These are phyloP conservation scores for Aspergillus candidus DNA, from an alignment of 2,329 filamentous ascomycete species.

Conservation along the genomic window DNA sequence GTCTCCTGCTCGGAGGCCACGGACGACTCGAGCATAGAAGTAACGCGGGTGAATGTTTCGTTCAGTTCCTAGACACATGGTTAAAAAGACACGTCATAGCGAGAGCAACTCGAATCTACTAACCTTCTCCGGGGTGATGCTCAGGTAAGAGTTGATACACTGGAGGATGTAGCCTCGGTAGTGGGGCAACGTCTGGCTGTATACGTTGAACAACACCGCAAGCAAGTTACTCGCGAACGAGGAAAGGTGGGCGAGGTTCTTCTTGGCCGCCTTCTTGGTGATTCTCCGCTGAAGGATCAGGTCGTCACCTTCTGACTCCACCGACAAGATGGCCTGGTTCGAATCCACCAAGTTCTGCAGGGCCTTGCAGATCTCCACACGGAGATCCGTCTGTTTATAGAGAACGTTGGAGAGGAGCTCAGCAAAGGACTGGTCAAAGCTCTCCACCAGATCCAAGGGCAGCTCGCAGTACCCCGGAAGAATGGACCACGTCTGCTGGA, in stretches of 20 bases:
- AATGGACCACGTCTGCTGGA: slow-evolving; percentile 91
- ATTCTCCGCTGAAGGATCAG: slow-evolving; percentile 73
- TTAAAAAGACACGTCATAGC: slow-evolving; percentile 1
- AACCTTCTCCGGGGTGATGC: slow-evolving; percentile 66
- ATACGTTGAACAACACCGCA: slow-evolving; percentile 97
- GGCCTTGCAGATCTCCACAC: slow-evolving; percentile 78
- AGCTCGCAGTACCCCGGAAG: slow-evolving; percentile 93
- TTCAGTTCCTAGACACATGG: slow-evolving; percentile 58
- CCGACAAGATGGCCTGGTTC: slow-evolving; percentile 70
- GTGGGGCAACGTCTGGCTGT: slow-evolving; percentile 90
- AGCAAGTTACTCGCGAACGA: slow-evolving; percentile 80
- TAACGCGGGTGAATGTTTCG: slow-evolving; percentile 83
- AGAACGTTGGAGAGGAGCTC: slow-evolving; percentile 86
- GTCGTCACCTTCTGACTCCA: slow-evolving; percentile 64
- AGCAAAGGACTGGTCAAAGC: slow-evolving; percentile 83
- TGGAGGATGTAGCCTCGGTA: slow-evolving; percentile 85
- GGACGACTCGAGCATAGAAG: slow-evolving; percentile 70
- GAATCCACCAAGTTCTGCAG: slow-evolving; percentile 86
- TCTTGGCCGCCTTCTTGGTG: slow-evolving; percentile 65
- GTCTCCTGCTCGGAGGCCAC: slow-evolving; percentile 60
- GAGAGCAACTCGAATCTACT: slow-evolving; percentile 7
- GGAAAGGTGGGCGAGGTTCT: slow-evolving; percentile 76
- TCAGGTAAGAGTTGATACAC: slow-evolving; percentile 91
- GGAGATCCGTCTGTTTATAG: slow-evolving; percentile 83
- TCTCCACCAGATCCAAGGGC: slow-evolving; percentile 67